Evolutionary conservation across 1,139 yeast species (phyloP), one percentile per base, ranked within the genome.

Genomic region (Petasospora rhodanensis): DNA sequence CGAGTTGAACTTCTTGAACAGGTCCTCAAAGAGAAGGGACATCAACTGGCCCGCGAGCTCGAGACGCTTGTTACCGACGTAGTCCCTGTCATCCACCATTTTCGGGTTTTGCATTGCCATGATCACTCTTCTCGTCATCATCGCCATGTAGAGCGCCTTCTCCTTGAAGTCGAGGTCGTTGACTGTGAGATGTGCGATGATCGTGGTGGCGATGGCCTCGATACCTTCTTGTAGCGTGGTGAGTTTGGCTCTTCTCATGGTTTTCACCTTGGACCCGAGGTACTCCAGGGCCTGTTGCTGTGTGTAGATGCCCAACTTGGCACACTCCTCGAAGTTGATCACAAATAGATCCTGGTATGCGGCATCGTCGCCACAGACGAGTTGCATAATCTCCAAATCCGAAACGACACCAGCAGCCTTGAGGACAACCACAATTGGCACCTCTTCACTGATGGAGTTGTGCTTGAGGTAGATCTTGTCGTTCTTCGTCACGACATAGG

Each of bases 41-140:
- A 91, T 84, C 54, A 93, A 71, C 59, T 93, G 98, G 39, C 98
- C 98, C 1, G 98, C 98, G 57, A 93, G 69, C 64, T 91, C 98
- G 52, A 91, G 70, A 62, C 99, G 82, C 62, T 91, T 91, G 63
- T 91, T 91, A 66, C 99, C 98, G 27, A 93, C 98, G 54, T 91
- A 91, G 66, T 93, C 98, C 62, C 98, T 76, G 61, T 93, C 98
- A 54, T 91, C 98, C 19, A 93, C 96, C 83, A 87, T 80, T 49
- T 80, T 79, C 5, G 97, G 95, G 55, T 91, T 84, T 45, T 85
- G 80, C 80, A 91, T 86, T 5, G 98, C 87, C 94, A 86, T 85
- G 18, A 91, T 72, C 4, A 91, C 97, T 53, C 97, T 74, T 57
- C 98, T 75, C 2, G 98, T 84, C 98, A 93, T 91, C 60, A 86